Conservation (phyloP, 1,139 yeast genomes). For the Martiniozyma asiatica region DNA sequence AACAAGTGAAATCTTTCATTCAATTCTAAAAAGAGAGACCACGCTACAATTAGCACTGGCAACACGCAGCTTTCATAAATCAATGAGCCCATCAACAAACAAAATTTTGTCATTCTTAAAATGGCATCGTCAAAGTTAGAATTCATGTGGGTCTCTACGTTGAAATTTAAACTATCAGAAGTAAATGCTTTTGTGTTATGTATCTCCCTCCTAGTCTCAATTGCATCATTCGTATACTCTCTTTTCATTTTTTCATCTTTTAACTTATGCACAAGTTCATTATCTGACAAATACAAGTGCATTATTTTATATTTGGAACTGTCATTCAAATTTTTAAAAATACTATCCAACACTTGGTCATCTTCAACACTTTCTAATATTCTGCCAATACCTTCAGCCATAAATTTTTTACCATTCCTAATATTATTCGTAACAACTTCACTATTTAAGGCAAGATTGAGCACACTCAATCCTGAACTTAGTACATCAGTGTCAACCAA, state of each 20-base stretch:
- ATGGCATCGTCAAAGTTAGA: too few species aligned
- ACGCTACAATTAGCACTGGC: background rate
- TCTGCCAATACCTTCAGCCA: constrained; percentile 9
- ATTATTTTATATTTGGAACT: constrained; percentile 10
- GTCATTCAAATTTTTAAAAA: constrained; percentile 9
- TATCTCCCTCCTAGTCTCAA: too few species aligned
- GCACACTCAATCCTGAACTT: constrained; percentile 8
- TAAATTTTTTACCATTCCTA: constrained; percentile 7
- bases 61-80: background rate
- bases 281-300: constrained; percentile 11
- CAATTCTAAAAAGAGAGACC: background rate
- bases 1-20: background rate
- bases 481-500: constrained; percentile 2
- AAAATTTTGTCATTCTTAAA: background rate
- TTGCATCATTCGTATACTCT: too few species aligned
- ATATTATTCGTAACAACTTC: constrained; percentile 7
- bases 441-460: constrained; percentile 12
- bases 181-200: too few species aligned
- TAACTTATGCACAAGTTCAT: constrained; percentile 2
- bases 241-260: background rate
- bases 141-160: too few species aligned
- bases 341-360: constrained; percentile 3
- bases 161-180: too few species aligned
- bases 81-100: background rate
- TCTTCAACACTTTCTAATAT: constrained; percentile 10